Percentiles rank a stretch among this genome's conserved stretches.
Evolutionary conservation across 1,284 basidiomycete species (phyloP).

Genomic region (Leccinum solheimii): DNA sequence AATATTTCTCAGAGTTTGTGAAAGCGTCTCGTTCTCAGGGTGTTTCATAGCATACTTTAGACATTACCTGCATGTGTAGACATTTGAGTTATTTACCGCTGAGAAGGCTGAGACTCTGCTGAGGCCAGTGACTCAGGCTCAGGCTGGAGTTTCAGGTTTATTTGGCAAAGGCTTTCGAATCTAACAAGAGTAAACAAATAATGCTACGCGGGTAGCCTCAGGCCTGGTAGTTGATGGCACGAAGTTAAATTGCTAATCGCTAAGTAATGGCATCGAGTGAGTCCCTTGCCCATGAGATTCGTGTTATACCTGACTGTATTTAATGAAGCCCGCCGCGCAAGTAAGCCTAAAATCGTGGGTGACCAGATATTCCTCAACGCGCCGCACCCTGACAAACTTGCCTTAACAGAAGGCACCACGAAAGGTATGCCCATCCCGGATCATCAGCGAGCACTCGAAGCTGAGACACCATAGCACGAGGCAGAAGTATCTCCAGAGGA

Average conservation of each 20-base stretch:
- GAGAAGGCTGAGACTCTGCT: neutral
- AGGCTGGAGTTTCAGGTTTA: conserved; percentile 11
- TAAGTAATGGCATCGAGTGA: conserved; percentile 45
- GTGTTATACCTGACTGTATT: conserved; percentile 2
- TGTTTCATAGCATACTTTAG: conserved; percentile 46
- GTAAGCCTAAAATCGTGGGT: conserved; percentile 53
- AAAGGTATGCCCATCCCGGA: conserved; percentile 40
- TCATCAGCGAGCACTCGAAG: neutral
- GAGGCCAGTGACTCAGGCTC: neutral
- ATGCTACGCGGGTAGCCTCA: neutral
- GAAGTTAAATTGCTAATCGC: conserved; percentile 11
- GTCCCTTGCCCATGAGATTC: conserved; percentile 17
- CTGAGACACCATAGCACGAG: conserved; percentile 51
- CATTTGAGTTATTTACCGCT: neutral
- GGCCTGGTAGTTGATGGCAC: conserved; percentile 18
- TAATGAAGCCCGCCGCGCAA: conserved; percentile 41
- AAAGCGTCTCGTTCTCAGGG: conserved; percentile 58
- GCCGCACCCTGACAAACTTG: conserved; percentile 22
- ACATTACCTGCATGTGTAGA: conserved; percentile 1
- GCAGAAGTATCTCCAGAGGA: conserved; percentile 67
- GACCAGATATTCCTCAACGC: conserved; percentile 16
- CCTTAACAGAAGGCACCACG: conserved; percentile 53
- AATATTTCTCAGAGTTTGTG: conserved; percentile 87
- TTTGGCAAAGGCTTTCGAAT: conserved; percentile 37
- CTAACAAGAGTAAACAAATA: conserved; percentile 36